Conservation (phyloP, 306 rosid species). For the Leucaena leucocephala region DNA sequence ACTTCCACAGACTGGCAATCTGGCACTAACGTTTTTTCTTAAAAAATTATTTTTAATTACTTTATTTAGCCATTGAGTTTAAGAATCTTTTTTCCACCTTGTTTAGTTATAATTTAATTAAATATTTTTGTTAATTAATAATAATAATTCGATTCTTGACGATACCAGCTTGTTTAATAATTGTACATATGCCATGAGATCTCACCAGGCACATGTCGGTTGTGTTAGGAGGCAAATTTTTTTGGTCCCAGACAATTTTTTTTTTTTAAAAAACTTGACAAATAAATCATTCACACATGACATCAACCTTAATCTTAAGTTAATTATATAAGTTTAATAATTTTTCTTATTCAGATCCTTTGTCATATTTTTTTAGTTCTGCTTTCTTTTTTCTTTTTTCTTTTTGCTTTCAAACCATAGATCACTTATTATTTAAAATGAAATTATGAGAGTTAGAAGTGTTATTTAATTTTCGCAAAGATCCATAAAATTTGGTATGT, state of each 20-base stretch:
- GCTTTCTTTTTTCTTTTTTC: no score
- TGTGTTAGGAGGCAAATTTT: not conserved
- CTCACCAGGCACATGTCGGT: not conserved
- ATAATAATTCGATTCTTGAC: not conserved
- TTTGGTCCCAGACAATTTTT: not conserved
- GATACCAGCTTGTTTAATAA: not conserved
- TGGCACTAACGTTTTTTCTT: no score
- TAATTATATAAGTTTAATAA: not conserved
- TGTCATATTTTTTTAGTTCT: not conserved
- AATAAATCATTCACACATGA: not conserved
- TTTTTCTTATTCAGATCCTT: not conserved
- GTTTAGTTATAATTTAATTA: not conserved
- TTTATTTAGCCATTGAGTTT: not conserved
- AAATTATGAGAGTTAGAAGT: not conserved
- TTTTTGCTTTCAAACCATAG: not conserved
- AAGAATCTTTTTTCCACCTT: not conserved
- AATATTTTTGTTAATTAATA: not conserved
- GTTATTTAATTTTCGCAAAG: not conserved
- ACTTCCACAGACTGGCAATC: constrained; percentile 7
- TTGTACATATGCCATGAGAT: not conserved
- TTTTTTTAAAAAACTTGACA: not conserved
- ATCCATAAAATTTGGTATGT: constrained; percentile 38
- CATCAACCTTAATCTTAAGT: not conserved
- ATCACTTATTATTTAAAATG: not conserved
- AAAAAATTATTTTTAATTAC: not conserved